Base-by-base conservation (phyloP, 352 stramenopile genomes). In the Elongisporangium anandrum region DNA sequence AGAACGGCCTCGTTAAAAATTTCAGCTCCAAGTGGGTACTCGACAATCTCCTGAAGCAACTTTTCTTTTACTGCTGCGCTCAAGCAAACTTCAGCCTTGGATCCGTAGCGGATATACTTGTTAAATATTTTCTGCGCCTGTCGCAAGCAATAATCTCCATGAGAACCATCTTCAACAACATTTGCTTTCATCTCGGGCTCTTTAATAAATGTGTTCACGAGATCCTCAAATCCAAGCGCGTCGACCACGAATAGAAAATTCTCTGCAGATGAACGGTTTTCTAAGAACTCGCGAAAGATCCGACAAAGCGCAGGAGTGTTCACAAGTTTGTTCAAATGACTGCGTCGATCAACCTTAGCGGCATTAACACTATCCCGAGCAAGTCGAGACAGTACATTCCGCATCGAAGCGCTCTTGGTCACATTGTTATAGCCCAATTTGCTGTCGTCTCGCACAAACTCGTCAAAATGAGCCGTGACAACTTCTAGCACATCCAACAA, bases 91-190 rank as follows among this genome's bases (percentile, higher is more conserved):
- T 88, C 79, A 6, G 81, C 77, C 52, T 88, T 88, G 2, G 81
- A 88, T 20, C 81, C 81, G 52, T 79, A 87, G 13, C 79, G 79
- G 19, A 90, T 74, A 49, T 86, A 90, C 60, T 90, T 90, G 64
- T 81, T 88, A 61, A 87, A 90, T 65, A 87, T 88, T 50, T 90
- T 90, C 48, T 87, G 76, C 3, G 79, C 76, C 26, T 88, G 72
- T 1, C 78, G 74, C 38, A 86, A 61, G 19, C 76, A 85, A 26
- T 83, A 90, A 47, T 87, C 77, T 45, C 84, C 61, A 15, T 78
- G 73, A 2, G 76, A 84, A 2, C 55, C 56, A 34, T 69, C 59
- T 15, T 65, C 62, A 0, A 29, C 16, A 17, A 12, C 16, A n/a
- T 21, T 54, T 41, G 29, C 9, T 41, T 41, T 41, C 29, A 41